Conservation (phyloP, 202 grass and related monocot species). For the Musa balbisiana region DNA sequence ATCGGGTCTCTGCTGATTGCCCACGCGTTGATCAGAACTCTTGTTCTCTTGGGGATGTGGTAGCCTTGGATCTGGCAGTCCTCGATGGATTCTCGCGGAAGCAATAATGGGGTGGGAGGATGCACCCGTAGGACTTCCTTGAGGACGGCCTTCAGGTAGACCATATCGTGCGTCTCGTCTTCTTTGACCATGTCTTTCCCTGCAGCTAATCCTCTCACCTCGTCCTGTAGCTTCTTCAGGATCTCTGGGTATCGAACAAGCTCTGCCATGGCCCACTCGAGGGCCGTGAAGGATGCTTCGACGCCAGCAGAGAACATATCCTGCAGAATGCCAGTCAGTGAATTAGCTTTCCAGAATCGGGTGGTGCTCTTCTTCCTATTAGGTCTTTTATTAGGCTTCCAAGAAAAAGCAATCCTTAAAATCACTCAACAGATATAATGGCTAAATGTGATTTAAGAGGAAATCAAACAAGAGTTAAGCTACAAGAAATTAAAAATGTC, state of each 20-base stretch:
- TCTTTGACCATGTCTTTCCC: too few species aligned
- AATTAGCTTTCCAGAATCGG: too few species aligned
- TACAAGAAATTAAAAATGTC: too few species aligned
- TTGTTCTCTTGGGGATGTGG: slow-evolving; percentile 28
- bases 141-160: slow-evolving; percentile 26
- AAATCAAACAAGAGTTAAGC: too few species aligned
- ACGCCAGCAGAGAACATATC: slow-evolving; percentile 38
- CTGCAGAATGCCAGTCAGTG: background rate
- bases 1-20: slow-evolving; percentile 27
- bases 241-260: slow-evolving; percentile 21
- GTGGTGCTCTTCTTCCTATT: too few species aligned
- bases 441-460: too few species aligned
- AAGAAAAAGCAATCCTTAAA: too few species aligned
- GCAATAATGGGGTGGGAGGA: slow-evolving; percentile 22
- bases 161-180: slow-evolving; percentile 26
- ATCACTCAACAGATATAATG: too few species aligned
- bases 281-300: slow-evolving; percentile 23
- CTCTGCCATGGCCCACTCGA: slow-evolving; percentile 45
- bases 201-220: slow-evolving; percentile 20
- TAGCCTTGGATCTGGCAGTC: slow-evolving; percentile 30
- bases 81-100: slow-evolving; percentile 18
- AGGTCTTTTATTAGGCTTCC: too few species aligned
- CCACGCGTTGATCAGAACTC: slow-evolving; percentile 36
- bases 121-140: slow-evolving; percentile 27
- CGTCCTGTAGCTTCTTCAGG: slow-evolving; percentile 22